Conservation (phyloP, 129 eudicot genomes). For the Kitagawia praeruptora region DNA sequence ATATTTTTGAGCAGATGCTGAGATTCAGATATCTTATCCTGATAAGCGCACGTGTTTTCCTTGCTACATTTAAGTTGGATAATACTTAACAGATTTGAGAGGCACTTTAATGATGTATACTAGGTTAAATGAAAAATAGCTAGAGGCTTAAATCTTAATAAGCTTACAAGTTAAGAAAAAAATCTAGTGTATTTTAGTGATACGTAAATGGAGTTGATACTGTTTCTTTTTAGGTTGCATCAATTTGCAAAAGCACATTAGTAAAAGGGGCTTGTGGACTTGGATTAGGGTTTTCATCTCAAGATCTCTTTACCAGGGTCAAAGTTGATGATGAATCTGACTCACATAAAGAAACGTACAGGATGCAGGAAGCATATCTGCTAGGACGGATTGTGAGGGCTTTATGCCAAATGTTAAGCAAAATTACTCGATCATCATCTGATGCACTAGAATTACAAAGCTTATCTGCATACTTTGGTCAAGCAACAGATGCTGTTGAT, state of each 20-base stretch:
- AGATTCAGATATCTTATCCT: neutral
- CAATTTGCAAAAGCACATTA: slow-evolving; percentile 66
- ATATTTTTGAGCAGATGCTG: neutral
- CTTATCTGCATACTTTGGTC: slow-evolving; percentile 39
- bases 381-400: slow-evolving; percentile 51
- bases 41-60: neutral
- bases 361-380: slow-evolving; percentile 49
- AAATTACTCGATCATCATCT: slow-evolving; percentile 36
- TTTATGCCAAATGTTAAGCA: slow-evolving; percentile 47
- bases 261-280: slow-evolving; percentile 97
- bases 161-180: neutral
- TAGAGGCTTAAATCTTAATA: neutral
- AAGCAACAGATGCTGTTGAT: slow-evolving; percentile 25
- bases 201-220: neutral
- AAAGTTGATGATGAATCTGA: slow-evolving; percentile 24
- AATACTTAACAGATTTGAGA: neutral
- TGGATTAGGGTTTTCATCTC: slow-evolving; percentile 84
- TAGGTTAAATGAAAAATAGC: neutral
- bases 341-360: slow-evolving; percentile 30
- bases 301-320: slow-evolving; percentile 62
- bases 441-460: slow-evolving; percentile 26
- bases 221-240: slow-evolving; percentile 51
- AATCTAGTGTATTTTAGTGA: neutral
- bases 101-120: neutral
- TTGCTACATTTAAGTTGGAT: neutral